These are phyloP conservation scores for Rutstroemia sp. DNA, from an alignment of 2,329 filamentous ascomycete genomes.

Conservation along the genomic window DNA sequence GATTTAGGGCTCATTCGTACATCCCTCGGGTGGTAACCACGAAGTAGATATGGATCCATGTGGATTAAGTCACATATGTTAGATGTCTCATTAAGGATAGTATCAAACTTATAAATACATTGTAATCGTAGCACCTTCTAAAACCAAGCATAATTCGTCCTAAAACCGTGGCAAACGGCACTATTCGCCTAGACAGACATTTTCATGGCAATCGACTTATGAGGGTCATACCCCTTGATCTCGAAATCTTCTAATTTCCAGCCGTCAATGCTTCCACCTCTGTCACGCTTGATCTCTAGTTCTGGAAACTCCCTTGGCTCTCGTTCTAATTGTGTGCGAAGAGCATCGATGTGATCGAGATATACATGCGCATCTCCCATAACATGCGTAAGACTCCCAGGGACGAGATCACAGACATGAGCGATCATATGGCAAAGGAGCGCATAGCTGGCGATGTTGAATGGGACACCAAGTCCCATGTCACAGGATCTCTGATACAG, in stretches of 20 bases:
- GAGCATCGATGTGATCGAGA: slow-evolving; percentile 80
- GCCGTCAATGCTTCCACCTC: slow-evolving; percentile 63
- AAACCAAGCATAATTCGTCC: too few species aligned
- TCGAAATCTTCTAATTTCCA: slow-evolving; percentile 87
- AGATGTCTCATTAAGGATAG: too few species aligned
- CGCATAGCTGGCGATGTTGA: slow-evolving; percentile 95
- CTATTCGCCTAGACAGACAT: slow-evolving; percentile 64
- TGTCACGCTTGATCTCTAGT: slow-evolving; percentile 62
- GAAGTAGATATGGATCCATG: too few species aligned
- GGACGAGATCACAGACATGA: slow-evolving; percentile 73
- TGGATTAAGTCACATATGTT: too few species aligned
- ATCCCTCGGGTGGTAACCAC: too few species aligned
- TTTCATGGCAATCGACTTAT: slow-evolving; percentile 93
- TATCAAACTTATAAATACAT: too few species aligned
- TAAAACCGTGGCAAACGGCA: too few species aligned
- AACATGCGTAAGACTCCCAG: slow-evolving; percentile 83
- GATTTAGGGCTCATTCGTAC: too few species aligned
- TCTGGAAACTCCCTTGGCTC: slow-evolving; percentile 77
- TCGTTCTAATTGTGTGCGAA: slow-evolving; percentile 71
- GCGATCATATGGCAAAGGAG: slow-evolving; percentile 93
- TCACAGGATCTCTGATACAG: slow-evolving; percentile 93
- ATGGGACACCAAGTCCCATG: slow-evolving; percentile 91
- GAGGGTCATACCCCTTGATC: slow-evolving; percentile 80
- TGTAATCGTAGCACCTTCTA: too few species aligned
- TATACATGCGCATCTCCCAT: slow-evolving; percentile 99